phyloP scores from a whole-genome alignment of 768 basidiomycete species.

The Daedaleopsis nitida region DNA sequence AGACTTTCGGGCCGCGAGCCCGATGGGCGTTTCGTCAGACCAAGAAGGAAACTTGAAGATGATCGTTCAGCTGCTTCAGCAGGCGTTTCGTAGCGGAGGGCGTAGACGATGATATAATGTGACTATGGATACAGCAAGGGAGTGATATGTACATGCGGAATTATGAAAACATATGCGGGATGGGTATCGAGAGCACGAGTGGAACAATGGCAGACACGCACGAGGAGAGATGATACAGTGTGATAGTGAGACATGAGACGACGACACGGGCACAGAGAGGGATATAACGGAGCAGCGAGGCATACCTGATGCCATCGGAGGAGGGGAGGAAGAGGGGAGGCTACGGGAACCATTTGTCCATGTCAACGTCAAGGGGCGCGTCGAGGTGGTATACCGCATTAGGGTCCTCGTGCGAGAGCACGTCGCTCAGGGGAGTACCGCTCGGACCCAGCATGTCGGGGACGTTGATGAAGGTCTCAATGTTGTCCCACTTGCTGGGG shows the following conservation, averaged over 20 bases:
- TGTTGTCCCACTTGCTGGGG: not conserved
- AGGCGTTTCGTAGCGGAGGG: not conserved
- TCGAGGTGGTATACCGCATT: not conserved
- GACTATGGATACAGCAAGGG: slow-evolving; percentile 10
- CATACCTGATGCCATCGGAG: no score
- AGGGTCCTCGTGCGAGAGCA: not conserved
- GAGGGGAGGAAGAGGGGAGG: no score
- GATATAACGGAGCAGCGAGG: not conserved
- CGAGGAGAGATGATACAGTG: not conserved
- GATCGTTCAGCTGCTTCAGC: no score
- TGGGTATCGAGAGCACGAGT: not conserved
- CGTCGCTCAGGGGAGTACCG: not conserved
- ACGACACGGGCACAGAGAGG: not conserved
- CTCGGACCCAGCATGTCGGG: not conserved
- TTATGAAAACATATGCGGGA: slow-evolving; percentile 2
- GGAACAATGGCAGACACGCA: not conserved
- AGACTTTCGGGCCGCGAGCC: not conserved
- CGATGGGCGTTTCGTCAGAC: not conserved
- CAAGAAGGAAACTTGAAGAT: no score
- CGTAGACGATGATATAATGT: not conserved
- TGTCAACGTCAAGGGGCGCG: not conserved
- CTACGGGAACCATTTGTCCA: not conserved
- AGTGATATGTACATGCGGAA: slow-evolving; percentile 15
- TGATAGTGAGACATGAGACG: not conserved
- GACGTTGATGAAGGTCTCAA: not conserved